Conservation (phyloP, 1,284 basidiomycete species). For the Exobasidium cylindrosporum region DNA sequence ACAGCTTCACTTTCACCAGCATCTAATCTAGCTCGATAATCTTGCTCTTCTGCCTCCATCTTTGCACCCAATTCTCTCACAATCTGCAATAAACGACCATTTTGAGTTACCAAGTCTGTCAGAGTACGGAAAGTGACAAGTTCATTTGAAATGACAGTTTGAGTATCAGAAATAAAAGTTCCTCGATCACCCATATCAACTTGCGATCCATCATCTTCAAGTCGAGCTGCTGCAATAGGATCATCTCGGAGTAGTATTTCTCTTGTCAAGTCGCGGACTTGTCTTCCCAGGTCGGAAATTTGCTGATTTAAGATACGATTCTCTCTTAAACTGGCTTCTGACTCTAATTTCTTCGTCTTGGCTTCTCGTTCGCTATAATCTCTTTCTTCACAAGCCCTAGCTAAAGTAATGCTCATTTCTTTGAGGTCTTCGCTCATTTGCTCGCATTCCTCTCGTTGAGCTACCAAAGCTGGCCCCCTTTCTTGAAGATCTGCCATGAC, state of each 20-base stretch:
- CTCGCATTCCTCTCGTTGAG: conserved; percentile 50
- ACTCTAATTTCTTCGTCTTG: conserved; percentile 65
- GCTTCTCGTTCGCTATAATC: conserved; percentile 49
- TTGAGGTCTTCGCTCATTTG: conserved; percentile 39
- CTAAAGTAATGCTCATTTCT: conserved; percentile 28
- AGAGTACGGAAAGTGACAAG: conserved; percentile 84
- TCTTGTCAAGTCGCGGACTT: conserved; percentile 74
- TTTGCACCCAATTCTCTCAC: conserved; percentile 64
- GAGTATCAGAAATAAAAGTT: conserved; percentile 32
- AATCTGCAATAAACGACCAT: conserved; percentile 79
- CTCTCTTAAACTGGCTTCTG: conserved; percentile 62
- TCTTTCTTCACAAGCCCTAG: conserved; percentile 32
- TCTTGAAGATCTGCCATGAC: conserved; percentile 51
- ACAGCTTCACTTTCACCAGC: conserved; percentile 76
- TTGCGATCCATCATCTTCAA: conserved; percentile 62
- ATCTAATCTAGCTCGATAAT: conserved; percentile 33
- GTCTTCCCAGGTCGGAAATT: conserved; percentile 79
- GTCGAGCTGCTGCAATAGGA: conserved; percentile 70
- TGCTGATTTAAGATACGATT: conserved; percentile 66
- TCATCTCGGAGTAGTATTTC: conserved; percentile 78
- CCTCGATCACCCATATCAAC: conserved; percentile 30
- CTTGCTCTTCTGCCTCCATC: conserved; percentile 55
- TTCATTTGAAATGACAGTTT: conserved; percentile 77
- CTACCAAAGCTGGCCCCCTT: conserved; percentile 42
- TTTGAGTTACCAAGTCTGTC: conserved; percentile 78